A percentile compares a stretch with the other conserved stretches of the same genome.
Evolutionary conservation across 495 filamentous ascomycete species (phyloP).

Genomic region (Lineolata rhizophorae): DNA sequence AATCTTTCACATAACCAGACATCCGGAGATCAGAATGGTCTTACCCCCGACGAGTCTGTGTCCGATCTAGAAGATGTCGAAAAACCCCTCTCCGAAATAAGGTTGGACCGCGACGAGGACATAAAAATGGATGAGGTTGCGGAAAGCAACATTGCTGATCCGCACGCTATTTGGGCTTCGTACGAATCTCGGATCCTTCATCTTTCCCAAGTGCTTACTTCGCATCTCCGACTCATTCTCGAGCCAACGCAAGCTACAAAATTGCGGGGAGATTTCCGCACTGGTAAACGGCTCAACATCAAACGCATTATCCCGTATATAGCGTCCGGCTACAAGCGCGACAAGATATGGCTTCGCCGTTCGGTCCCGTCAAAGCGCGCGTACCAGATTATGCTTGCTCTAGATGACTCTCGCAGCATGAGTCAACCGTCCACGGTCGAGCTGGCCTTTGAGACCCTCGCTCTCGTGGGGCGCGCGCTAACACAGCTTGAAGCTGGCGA

Average conservation of each 20-base stretch:
- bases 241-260: slow-evolving; percentile 88
- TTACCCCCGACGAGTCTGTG: no score
- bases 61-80: slow-evolving; percentile 1
- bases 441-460: slow-evolving; percentile 78
- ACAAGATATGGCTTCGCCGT: slow-evolving; percentile 99
- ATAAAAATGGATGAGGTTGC: slow-evolving; percentile 10
- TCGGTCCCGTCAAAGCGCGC: slow-evolving; percentile 74
- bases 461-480: slow-evolving; percentile 64
- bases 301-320: slow-evolving; percentile 99
- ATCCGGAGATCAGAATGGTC: no score
- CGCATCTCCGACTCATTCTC: slow-evolving; percentile 87
- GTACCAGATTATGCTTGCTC: slow-evolving; percentile 92
- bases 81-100: not conserved
- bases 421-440: slow-evolving; percentile 41
- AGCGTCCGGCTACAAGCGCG: slow-evolving; percentile 86
- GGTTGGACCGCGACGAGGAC: slow-evolving; percentile 2
- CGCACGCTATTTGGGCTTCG: slow-evolving; percentile 60
- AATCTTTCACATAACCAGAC: no score
- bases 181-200: slow-evolving; percentile 67
- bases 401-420: slow-evolving; percentile 93
- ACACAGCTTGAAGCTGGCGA: slow-evolving; percentile 86
- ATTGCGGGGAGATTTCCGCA: slow-evolving; percentile 89
- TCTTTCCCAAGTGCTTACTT: slow-evolving; percentile 70
- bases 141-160: no score
- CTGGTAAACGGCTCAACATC: slow-evolving; percentile 94